Evolutionary conservation across 495 filamentous ascomycete species (phyloP), one percentile per base, ranked within the genome.

Genomic region (Aspergillus baeticus): DNA sequence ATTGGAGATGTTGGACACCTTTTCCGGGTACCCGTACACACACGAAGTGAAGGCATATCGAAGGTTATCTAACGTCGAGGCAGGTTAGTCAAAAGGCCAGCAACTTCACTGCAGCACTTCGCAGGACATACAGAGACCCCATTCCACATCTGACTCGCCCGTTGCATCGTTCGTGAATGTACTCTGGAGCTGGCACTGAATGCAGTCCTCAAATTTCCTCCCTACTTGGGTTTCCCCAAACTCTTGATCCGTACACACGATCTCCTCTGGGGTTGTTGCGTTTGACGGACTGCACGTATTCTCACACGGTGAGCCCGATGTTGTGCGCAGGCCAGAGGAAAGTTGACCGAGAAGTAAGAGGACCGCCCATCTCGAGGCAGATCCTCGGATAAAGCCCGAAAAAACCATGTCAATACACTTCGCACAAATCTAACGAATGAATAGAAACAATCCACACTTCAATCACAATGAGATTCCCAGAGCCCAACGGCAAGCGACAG

Each of bases 111-210:
- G 18, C 21, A 31, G 8, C n/a, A 4, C 36, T 13, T 22, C n/a
- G 33, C 21, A 57, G 6, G 6, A 23, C 81, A 65, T 74, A 84
- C 82, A 87, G 17, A 88, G 69, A 18, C 70, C 84, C 82, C 81
- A 87, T 62, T 79, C 71, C 0, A 84, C 65, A 62, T 88, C 84
- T 5, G 77, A 77, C 64, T 84, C 75, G 13, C 75, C 74, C 0
- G 72, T 75, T 0, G 45, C 38, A 0, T 68, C 58, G 65, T 82
- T 78, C 14, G 72, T 57, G 54, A 76, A 81, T 6, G 71, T 69
- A 52, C 84, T 87, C n/a, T 75, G 64, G 58, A 87, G 68, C 48
- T 83, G 65, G 55, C 86, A 88, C n/a, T 71, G 67, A 22, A 87
- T 50, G 50, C 86, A 88, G 7, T 73, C 67, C 60, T 85, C 64